These are phyloP conservation scores for Venturia pyrina DNA, from an alignment of 2,329 filamentous ascomycete genomes.

Conservation along the genomic window DNA sequence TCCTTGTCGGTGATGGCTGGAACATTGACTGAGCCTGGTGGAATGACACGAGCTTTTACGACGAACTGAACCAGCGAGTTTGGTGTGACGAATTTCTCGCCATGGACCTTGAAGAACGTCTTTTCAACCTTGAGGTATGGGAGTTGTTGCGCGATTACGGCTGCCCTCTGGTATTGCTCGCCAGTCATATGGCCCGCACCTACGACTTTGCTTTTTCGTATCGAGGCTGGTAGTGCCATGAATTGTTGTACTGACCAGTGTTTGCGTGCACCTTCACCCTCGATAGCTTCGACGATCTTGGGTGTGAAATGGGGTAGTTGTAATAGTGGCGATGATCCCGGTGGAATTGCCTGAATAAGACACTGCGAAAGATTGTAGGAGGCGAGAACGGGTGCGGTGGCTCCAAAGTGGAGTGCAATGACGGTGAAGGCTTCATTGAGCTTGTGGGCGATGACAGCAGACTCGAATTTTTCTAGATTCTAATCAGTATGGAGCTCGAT, in stretches of 20 bases:
- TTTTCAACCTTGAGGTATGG: constrained; percentile 78
- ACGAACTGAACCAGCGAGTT: constrained; percentile 89
- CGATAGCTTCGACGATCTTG: constrained; percentile 50
- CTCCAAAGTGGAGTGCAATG: constrained; percentile 80
- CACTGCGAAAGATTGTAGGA: constrained; percentile 77
- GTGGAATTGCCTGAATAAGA: constrained; percentile 80
- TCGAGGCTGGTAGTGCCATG: constrained; percentile 69
- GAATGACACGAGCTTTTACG: constrained; percentile 88
- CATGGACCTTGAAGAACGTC: constrained; percentile 96
- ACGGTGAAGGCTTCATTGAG: constrained; percentile 80
- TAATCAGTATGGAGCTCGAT: constrained; percentile 16
- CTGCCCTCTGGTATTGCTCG: constrained; percentile 63
- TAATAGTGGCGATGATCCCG: constrained; percentile 74
- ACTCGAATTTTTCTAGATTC: constrained; percentile 68
- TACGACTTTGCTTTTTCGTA: constrained; percentile 62
- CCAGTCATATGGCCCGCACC: constrained; percentile 62
- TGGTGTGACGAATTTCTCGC: constrained; percentile 86
- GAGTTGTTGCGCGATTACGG: constrained; percentile 71
- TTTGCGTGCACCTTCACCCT: constrained; percentile 51
- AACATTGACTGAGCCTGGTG: constrained; percentile 67
- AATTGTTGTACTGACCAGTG: constrained; percentile 78
- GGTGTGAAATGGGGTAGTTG: constrained; percentile 83
- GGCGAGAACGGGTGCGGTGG: constrained; percentile 69
- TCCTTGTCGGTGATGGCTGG: constrained; percentile 68
- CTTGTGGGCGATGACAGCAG: constrained; percentile 74